Conservation (phyloP, 225 moss, liverwort and hornwort genomes). For the Antitrichia curtipendula region DNA sequence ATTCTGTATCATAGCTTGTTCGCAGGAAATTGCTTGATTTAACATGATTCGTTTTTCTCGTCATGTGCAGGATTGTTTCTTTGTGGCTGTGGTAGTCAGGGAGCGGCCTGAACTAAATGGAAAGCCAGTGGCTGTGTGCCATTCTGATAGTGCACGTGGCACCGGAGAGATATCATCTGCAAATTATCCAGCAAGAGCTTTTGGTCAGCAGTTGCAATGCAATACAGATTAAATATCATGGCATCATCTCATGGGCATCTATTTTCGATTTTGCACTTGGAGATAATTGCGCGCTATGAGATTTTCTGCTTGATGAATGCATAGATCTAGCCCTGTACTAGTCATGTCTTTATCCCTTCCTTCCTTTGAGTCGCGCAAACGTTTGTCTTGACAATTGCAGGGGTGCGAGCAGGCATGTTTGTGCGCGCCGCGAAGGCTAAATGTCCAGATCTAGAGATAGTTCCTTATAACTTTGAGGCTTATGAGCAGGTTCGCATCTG, state of each 20-base stretch:
- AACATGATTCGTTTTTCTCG: background rate
- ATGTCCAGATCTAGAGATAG: conserved; percentile 77
- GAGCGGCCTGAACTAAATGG: conserved; percentile 56
- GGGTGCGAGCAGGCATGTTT: conserved; percentile 88
- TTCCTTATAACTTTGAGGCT: conserved; percentile 86
- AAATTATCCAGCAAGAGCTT: conserved; percentile 94
- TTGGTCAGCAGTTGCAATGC: conserved; percentile 29
- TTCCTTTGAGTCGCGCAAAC: background rate
- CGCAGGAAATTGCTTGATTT: background rate
- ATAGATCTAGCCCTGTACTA: background rate
- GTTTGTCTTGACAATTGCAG: conserved; percentile 30
- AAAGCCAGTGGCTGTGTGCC: conserved; percentile 94
- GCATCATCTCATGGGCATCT: background rate
- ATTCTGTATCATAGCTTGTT: background rate
- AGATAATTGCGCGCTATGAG: background rate
- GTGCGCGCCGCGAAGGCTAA: conserved; percentile 66
- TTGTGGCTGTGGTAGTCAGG: conserved; percentile 86
- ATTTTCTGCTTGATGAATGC: background rate
- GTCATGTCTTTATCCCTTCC: background rate
- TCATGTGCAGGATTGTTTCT: conserved; percentile 84
- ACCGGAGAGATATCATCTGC: conserved; percentile 98
- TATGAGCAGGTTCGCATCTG: conserved; percentile 73
- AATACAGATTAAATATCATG: background rate
- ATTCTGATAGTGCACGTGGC: conserved; percentile 85
- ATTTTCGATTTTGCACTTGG: background rate